Evolutionary conservation across 2,329 filamentous ascomycete genomes (phyloP), one percentile per base, ranked within the genome.

Genomic region (Achaetomium macrosporum): DNA sequence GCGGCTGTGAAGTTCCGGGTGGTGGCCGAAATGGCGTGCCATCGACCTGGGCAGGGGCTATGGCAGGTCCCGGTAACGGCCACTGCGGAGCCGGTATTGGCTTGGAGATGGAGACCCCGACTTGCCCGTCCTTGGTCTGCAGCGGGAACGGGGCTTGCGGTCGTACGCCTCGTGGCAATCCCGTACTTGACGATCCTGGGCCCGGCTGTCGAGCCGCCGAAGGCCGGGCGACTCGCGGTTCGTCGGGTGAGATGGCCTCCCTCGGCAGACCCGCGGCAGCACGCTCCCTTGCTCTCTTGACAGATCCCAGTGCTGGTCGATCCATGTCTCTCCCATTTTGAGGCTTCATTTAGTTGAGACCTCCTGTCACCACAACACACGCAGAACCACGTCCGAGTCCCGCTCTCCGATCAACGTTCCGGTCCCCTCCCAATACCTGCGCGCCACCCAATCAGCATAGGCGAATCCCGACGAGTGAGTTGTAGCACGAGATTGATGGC

Each of bases 311-410:
- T 57, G 68, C 62, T 61, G 69, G 64, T 67, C 69, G 70, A 58
- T 79, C 77, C 76, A 76, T 76, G 59, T 69, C 69, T 66, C 68
- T 73, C 69, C 73, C 78, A 80, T 81, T 68, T 73, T 79, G 73
- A 66, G 70, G 73, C 75, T 73, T 81, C 79, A 81, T 82, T 73
- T 74, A 75, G 64, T 59, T 63, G 57, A 61, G 51, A 56, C 59
- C 58, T n/a, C 63, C 61, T 59, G 57, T 45, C 51, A 25, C 57
- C 50, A 54, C 57, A 47, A 56, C 57, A 60, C 63, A 62, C 64
- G 55, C 61, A 59, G 59, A n/a, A 55, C 56, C 46, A 50, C 56
- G 51, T 20, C 45, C 48, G 59, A 51, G 20, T 60, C 55, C 61
- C 57, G 55, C 56, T 60, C 54, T 54, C 54, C 57, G 56, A 47